Evolutionary conservation across 2,329 filamentous ascomycete species (phyloP).

Genomic region (Bipolaris cookei): DNA sequence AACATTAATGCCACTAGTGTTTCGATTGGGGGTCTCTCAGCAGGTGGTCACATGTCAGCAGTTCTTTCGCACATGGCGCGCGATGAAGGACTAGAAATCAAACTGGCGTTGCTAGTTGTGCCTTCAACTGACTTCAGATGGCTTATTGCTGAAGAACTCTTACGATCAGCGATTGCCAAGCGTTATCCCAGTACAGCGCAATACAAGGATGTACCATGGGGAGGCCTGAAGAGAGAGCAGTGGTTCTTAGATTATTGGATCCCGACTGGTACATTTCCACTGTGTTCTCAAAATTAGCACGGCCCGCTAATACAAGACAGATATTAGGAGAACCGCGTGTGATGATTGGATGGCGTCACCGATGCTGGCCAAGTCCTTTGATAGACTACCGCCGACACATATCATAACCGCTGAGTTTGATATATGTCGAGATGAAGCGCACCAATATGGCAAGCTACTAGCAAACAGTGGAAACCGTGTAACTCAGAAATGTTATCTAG

Average conservation of each 20-base stretch:
- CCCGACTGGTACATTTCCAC: neutral
- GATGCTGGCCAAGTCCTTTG: conserved; percentile 18
- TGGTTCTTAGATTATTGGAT: conserved; percentile 24
- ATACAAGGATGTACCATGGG: conserved; percentile 25
- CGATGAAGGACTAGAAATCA: conserved; percentile 19
- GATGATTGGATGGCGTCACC: conserved; percentile 23
- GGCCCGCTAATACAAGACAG: neutral
- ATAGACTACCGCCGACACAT: conserved; percentile 18
- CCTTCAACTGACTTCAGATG: conserved; percentile 22
- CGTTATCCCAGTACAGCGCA: conserved; percentile 20
- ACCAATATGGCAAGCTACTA: conserved; percentile 17
- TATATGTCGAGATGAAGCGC: conserved; percentile 24
- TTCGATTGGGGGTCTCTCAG: conserved; percentile 57
- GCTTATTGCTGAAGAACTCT: conserved; percentile 17
- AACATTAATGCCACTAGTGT: conserved; percentile 22
- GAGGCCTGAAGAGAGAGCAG: conserved; percentile 19
- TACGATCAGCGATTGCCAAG: conserved; percentile 9
- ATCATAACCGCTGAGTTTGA: conserved; percentile 26
- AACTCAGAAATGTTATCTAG: conserved; percentile 17
- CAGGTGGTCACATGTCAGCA: conserved; percentile 48
- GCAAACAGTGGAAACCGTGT: conserved; percentile 15
- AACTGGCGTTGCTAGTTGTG: conserved; percentile 22
- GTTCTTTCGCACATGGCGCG: conserved; percentile 26
- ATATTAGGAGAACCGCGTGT: conserved; percentile 10
- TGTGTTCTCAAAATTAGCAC: neutral